A percentile compares a stretch with the other conserved stretches of the same genome.
These are phyloP conservation scores for Crithidia mellificae DNA, from an alignment of 208 protist species.

Conservation along the genomic window DNA sequence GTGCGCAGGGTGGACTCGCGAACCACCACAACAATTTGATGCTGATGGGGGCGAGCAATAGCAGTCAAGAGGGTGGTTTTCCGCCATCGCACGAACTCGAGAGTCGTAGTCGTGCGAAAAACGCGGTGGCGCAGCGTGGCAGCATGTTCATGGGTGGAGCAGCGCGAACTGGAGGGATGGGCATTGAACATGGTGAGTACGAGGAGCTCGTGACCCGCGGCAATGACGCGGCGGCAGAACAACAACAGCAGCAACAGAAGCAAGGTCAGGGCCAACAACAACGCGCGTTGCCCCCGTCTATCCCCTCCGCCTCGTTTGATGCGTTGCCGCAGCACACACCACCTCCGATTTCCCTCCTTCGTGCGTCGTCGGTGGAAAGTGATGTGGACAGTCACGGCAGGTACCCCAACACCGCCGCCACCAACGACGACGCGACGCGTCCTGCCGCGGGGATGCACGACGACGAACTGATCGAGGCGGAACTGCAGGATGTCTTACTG, in stretches of 20 bases:
- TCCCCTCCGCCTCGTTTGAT: slow-evolving; percentile 4
- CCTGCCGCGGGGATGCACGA: neutral
- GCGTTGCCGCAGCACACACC: neutral
- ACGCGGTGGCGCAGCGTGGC: too few species aligned
- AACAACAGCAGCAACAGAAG: neutral
- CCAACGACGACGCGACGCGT: neutral
- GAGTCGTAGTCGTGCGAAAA: too few species aligned
- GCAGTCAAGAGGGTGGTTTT: too few species aligned
- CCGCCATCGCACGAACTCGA: too few species aligned
- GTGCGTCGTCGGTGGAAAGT: neutral
- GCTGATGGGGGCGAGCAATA: too few species aligned
- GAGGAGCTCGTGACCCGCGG: too few species aligned
- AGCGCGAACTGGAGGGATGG: too few species aligned
- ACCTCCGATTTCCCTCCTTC: neutral
- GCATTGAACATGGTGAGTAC: too few species aligned
- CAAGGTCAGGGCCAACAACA: neutral
- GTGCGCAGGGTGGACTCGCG: too few species aligned
- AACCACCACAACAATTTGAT: too few species aligned
- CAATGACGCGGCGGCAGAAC: neutral
- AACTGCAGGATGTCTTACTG: neutral
- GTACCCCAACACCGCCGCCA: too few species aligned
- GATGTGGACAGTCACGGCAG: neutral
- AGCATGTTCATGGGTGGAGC: too few species aligned
- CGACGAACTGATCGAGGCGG: neutral
- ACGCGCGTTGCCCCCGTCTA: neutral